phyloP scores from a whole-genome alignment of 495 filamentous ascomycete genomes.

The Aspergillus olivimuriae region DNA sequence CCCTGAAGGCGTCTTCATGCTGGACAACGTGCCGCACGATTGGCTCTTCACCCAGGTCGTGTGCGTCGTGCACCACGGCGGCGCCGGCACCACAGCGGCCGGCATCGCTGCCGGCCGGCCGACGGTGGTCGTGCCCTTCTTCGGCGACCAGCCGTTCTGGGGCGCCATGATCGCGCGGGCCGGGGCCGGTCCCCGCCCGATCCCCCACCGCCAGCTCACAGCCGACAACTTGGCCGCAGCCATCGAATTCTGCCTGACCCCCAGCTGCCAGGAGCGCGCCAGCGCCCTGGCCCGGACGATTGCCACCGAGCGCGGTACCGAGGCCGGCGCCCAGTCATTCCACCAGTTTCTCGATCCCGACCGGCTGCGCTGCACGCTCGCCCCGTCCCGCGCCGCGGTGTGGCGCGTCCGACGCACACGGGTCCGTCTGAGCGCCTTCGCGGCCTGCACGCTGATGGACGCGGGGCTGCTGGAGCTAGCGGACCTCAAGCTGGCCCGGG shows the following conservation, averaged over 20 bases:
- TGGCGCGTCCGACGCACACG: too few relatives aligned
- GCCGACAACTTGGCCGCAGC: constrained; percentile 54
- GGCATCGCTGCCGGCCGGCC: constrained; percentile 60
- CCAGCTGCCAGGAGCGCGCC: too few relatives aligned
- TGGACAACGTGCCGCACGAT: constrained; percentile 68
- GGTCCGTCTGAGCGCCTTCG: too few relatives aligned
- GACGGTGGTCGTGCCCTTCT: constrained; percentile 72
- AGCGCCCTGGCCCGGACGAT: neutral
- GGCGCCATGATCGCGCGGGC: constrained; percentile 64
- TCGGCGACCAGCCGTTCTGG: constrained; percentile 79
- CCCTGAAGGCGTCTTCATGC: constrained; percentile 66
- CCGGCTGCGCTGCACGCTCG: neutral
- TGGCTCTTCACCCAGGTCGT: constrained; percentile 72
- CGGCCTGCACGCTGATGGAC: too few relatives aligned
- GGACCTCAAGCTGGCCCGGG: too few relatives aligned
- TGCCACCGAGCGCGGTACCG: neutral
- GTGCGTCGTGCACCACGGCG: constrained; percentile 71
- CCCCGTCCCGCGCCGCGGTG: neutral
- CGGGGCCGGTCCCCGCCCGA: constrained; percentile 64
- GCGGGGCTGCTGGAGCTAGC: too few relatives aligned
- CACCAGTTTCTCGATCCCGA: neutral
- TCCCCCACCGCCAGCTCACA: constrained; percentile 60
- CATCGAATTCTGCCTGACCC: constrained; percentile 23
- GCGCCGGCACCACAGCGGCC: constrained; percentile 71
- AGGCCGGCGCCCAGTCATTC: neutral